Percentiles rank a stretch among this genome's conserved stretches.
Evolutionary conservation across 768 basidiomycete species (phyloP).

Genomic region (Gymnopilus dilepis): DNA sequence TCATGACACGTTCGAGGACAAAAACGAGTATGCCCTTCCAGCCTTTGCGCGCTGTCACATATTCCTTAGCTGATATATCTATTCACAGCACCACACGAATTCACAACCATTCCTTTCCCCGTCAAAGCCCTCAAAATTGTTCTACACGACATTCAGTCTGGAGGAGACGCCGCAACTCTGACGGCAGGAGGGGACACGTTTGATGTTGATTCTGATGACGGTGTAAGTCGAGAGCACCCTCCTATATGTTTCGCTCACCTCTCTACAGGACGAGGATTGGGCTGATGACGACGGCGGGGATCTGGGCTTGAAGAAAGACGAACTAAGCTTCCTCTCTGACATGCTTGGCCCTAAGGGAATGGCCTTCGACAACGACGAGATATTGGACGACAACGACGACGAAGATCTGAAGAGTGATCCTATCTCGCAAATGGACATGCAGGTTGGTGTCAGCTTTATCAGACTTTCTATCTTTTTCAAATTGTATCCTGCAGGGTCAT

Average conservation of each 20-base stretch:
- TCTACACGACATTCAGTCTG: conserved; percentile 80
- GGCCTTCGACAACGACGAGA: conserved; percentile 78
- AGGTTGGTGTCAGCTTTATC: conserved; percentile 38
- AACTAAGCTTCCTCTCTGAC: conserved; percentile 84
- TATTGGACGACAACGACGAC: conserved; percentile 77
- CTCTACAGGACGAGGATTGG: conserved; percentile 85
- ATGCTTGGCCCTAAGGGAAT: conserved; percentile 77
- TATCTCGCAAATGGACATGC: conserved; percentile 85
- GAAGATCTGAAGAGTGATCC: conserved; percentile 90
- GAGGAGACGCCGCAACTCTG: conserved; percentile 74
- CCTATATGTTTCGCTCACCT: conserved; percentile 3
- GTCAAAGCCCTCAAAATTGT: conserved; percentile 92
- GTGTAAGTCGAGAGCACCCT: conserved; percentile 42
- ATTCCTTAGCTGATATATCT: conserved; percentile 47
- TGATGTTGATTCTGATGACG: conserved; percentile 79
- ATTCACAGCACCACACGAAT: conserved; percentile 79
- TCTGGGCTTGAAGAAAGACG: conserved; percentile 68
- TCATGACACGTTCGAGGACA: conserved; percentile 95
- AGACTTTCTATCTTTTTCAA: neutral
- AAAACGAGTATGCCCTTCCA: conserved; percentile 62
- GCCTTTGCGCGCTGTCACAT: conserved; percentile 23
- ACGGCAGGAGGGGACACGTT: conserved; percentile 55
- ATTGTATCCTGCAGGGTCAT: conserved; percentile 54
- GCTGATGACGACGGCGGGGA: conserved; percentile 79
- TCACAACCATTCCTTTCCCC: conserved; percentile 85